Conservation (phyloP, 108 stramenopile genomes). For the Nitzschia putrida region DNA sequence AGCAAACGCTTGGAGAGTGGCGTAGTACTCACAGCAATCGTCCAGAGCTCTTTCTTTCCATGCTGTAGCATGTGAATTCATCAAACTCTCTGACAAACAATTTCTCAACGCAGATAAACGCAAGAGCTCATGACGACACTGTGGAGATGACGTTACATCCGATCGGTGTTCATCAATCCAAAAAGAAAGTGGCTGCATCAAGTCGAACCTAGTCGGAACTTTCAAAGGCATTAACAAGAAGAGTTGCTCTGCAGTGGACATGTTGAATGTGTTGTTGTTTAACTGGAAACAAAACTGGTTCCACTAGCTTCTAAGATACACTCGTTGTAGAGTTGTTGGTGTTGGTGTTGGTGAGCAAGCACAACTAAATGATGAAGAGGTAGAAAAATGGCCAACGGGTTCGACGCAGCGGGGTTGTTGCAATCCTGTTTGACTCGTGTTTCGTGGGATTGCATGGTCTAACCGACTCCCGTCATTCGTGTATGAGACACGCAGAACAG, state of each 20-base stretch:
- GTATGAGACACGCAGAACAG: too few species aligned
- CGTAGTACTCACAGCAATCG: constrained; percentile 60
- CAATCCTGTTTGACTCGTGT: too few species aligned
- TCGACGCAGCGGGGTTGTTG: too few species aligned
- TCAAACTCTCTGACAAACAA: constrained; percentile 39
- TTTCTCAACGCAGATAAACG: constrained; percentile 53
- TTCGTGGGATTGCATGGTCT: too few species aligned
- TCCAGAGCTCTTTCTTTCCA: constrained; percentile 34
- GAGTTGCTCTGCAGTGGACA: neutral
- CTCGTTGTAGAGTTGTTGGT: too few species aligned
- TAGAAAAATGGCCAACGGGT: too few species aligned
- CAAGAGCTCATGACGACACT: constrained; percentile 46
- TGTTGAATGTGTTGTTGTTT: neutral
- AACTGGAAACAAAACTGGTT: too few species aligned
- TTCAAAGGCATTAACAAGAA: constrained; percentile 46
- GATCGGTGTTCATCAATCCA: constrained; percentile 49
- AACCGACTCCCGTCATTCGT: too few species aligned
- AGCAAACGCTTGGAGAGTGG: constrained; percentile 52
- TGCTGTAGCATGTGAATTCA: constrained; percentile 46
- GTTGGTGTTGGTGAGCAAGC: too few species aligned
- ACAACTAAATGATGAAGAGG: too few species aligned
- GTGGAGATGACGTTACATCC: constrained; percentile 43
- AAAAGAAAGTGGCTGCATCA: constrained; percentile 40
- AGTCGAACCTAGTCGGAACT: constrained; percentile 40
- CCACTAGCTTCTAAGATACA: too few species aligned